A percentile compares a stretch with the other conserved stretches of the same genome.
Evolutionary conservation across 352 stramenopile genomes (phyloP).

Genomic region (Globisporangium nodosum): DNA sequence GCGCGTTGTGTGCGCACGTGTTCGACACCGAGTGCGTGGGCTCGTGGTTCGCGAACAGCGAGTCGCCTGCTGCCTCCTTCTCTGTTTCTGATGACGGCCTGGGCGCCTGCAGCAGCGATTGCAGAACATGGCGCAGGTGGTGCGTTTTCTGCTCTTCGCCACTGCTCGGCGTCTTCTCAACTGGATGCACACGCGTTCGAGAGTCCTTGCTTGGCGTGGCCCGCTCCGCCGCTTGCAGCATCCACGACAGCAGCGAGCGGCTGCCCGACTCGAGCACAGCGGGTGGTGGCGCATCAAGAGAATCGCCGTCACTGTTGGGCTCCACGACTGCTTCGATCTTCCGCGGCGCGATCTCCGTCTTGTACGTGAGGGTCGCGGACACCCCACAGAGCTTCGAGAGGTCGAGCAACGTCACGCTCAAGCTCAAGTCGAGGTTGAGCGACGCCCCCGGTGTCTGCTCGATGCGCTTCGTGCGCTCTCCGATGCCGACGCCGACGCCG

Average conservation of each 20-base stretch:
- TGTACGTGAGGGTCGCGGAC: constrained; percentile 67
- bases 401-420: constrained; percentile 69
- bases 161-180: not conserved
- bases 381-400: constrained; percentile 72
- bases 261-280: constrained; percentile 21
- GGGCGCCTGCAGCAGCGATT: constrained; percentile 27
- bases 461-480: constrained; percentile 36
- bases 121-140: constrained; percentile 37
- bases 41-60: constrained; percentile 1
- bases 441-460: constrained; percentile 28
- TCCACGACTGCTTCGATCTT: constrained; percentile 11
- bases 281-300: not conserved
- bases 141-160: constrained; percentile 11
- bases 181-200: constrained; percentile 7
- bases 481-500: not conserved
- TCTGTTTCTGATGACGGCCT: not conserved
- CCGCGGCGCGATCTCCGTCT: constrained; percentile 30
- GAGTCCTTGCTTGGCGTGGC: constrained; percentile 8
- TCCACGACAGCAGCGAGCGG: constrained; percentile 56
- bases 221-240: constrained; percentile 40
- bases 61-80: not conserved
- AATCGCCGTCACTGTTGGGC: not conserved
- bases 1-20: constrained; percentile 59
- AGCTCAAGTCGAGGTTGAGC: constrained; percentile 59
- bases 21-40: constrained; percentile 22